Base-by-base conservation (phyloP, 805 yeast genomes). In the Jamesozyma spencerorum region DNA sequence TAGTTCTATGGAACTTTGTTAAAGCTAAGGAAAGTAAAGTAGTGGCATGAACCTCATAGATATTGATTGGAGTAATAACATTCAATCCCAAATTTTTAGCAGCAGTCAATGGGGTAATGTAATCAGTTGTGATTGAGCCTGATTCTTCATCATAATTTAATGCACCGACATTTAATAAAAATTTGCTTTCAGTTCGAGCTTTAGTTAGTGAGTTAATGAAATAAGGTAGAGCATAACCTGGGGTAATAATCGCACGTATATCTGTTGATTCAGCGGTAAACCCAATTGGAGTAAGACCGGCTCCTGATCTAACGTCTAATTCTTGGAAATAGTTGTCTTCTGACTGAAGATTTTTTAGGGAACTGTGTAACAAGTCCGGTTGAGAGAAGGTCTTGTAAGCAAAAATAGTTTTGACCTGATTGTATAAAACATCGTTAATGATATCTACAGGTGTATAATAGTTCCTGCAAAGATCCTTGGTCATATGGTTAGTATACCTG, bases 301-400 rank as follows among this genome's bases (percentile, higher is more conserved):
- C 92, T 52, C 96, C 97, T 2, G 81, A 68, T 58, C 95, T 77
- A 42, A 85, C 74, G 55, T 87, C 86, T 42, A 81, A 61, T 47
- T 72, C 63, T 34, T 56, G 51, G 36, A 54, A 54, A 32, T 39
- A 52, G 13, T 44, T 38, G 13, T 41, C 30, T 11, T 24, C 35
- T 6, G 28, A 12, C 10, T 38, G 41, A 18, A 18, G 14, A 22
- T 45, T 14, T 40, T 10, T 38, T 46, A 81, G 56, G 36, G 75
- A 70, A n/a, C 68, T 58, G 58, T 81, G 85, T 38, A 85, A 64
- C 36, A 75, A 67, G 49, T 77, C 72, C 4, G 75, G 70, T 40
- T 76, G 74, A n/a, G 77, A 79, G 32, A 76, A 66, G 12, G 86
- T 71, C 48, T 79, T 78, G 62, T 81, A 88, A 44, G 80, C 71